These are phyloP conservation scores for Stenogyne calaminthoides DNA, from an alignment of 305 asterid species.

Conservation along the genomic window DNA sequence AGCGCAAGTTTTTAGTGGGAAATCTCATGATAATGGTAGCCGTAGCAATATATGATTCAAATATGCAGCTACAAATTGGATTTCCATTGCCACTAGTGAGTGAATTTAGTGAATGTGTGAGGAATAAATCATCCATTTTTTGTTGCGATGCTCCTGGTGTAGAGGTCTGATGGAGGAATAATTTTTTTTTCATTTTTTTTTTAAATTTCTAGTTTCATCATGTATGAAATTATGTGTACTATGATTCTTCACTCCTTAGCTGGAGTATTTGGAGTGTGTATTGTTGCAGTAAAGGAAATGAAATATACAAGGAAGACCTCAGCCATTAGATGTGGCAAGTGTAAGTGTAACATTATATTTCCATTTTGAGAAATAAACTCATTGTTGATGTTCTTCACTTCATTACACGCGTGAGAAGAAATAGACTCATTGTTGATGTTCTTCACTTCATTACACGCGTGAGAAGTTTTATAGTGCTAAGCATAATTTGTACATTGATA, in stretches of 20 bases:
- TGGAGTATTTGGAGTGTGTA: not conserved
- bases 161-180: not conserved
- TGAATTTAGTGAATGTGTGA: conserved; percentile 15
- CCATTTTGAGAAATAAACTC: conserved; percentile 5
- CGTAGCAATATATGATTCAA: not conserved
- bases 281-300: not conserved
- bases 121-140: conserved; percentile 16
- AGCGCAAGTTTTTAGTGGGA: conserved; percentile 2
- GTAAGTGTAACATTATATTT: conserved; percentile 15
- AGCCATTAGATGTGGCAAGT: not conserved
- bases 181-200: too few relatives aligned
- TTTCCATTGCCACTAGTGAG: conserved; percentile 16
- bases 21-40: not conserved
- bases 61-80: not conserved
- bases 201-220: not conserved
- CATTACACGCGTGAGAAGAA: too few relatives aligned
- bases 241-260: not conserved
- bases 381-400: not conserved
- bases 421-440: too few relatives aligned
- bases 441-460: too few relatives aligned
- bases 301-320: not conserved
- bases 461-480: too few relatives aligned
- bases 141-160: conserved; percentile 26
- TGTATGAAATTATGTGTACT: not conserved
- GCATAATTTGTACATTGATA: too few relatives aligned